These are phyloP conservation scores for Onygena corvina DNA, from an alignment of 2,329 filamentous ascomycete species.

Conservation along the genomic window DNA sequence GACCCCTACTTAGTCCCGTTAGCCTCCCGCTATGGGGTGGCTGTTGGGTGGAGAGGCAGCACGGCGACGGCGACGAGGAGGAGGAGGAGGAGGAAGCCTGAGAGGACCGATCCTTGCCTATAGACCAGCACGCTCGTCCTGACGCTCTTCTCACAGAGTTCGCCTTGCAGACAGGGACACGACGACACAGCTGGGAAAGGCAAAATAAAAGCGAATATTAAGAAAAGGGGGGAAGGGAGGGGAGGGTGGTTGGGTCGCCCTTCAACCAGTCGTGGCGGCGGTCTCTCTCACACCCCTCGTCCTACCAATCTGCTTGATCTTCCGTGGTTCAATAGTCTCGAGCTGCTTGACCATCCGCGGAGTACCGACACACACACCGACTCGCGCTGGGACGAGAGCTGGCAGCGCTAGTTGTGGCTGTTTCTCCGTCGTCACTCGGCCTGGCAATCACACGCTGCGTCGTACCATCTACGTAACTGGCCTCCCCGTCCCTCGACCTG, in stretches of 20 bases:
- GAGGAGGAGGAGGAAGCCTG: background rate
- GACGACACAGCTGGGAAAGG: background rate
- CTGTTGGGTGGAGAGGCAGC: background rate
- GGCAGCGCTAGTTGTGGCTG: constrained; percentile 2
- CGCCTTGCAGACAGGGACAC: constrained; percentile 1
- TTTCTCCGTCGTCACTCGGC: background rate
- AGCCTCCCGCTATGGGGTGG: no score
- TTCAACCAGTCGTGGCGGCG: constrained; percentile 4
- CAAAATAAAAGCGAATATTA: background rate
- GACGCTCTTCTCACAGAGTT: background rate
- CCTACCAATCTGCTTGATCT: constrained; percentile 2
- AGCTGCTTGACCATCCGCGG: no score
- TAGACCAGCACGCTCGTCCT: background rate
- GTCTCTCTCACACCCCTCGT: constrained; percentile 2
- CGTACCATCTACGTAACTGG: constrained; percentile 3
- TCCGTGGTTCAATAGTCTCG: constrained; percentile 6
- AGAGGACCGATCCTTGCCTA: constrained; percentile 5
- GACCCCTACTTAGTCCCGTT: background rate
- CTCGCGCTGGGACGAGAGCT: no score
- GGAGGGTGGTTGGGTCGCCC: background rate
- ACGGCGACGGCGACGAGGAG: background rate
- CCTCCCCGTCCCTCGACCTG: background rate
- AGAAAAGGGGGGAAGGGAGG: background rate
- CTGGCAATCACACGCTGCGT: background rate
- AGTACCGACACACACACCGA: no score